A percentile compares a stretch with the other conserved stretches of the same genome.
Conservation (phyloP, 2,329 filamentous ascomycete species). For the Fusarium nurragi region DNA sequence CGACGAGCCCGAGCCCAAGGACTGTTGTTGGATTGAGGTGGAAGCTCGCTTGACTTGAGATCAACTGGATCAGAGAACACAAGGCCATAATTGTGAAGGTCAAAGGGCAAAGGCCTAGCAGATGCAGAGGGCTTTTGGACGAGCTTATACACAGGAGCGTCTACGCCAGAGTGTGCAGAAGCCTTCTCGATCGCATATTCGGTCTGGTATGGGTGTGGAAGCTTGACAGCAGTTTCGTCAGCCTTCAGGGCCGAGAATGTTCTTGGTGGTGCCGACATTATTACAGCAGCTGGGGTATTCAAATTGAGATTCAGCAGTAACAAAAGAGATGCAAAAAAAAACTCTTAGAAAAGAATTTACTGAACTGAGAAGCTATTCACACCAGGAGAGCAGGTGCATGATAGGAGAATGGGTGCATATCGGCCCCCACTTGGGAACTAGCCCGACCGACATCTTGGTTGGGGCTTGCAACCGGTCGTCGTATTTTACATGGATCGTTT, state of each 20-base stretch:
- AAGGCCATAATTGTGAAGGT: constrained; percentile 49
- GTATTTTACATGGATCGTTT: constrained; percentile 1
- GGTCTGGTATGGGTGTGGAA: constrained; percentile 60
- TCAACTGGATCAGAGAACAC: constrained; percentile 58
- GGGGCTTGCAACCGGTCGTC: constrained; percentile 1
- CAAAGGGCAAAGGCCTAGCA: constrained; percentile 43
- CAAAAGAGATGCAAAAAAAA: background rate
- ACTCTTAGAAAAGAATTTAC: background rate
- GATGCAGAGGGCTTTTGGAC: constrained; percentile 44
- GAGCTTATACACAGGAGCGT: constrained; percentile 50
- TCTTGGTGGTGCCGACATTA: constrained; percentile 31
- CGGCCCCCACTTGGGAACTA: constrained; percentile 19
- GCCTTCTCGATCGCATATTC: constrained; percentile 55
- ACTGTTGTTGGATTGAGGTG: constrained; percentile 62
- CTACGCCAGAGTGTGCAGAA: constrained; percentile 32
- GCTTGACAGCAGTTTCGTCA: constrained; percentile 56
- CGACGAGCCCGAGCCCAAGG: constrained; percentile 66
- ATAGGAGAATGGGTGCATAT: constrained; percentile 14
- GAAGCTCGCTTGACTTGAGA: constrained; percentile 61
- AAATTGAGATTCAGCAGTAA: background rate
- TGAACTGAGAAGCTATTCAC: constrained; percentile 38
- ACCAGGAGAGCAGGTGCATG: constrained; percentile 2
- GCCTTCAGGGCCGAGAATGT: constrained; percentile 40
- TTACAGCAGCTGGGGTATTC: background rate
- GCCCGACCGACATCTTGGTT: constrained; percentile 4